Evolutionary conservation across 1,284 basidiomycete genomes (phyloP), one percentile per base, ranked within the genome.

Genomic region (Cerioporus squamosus): DNA sequence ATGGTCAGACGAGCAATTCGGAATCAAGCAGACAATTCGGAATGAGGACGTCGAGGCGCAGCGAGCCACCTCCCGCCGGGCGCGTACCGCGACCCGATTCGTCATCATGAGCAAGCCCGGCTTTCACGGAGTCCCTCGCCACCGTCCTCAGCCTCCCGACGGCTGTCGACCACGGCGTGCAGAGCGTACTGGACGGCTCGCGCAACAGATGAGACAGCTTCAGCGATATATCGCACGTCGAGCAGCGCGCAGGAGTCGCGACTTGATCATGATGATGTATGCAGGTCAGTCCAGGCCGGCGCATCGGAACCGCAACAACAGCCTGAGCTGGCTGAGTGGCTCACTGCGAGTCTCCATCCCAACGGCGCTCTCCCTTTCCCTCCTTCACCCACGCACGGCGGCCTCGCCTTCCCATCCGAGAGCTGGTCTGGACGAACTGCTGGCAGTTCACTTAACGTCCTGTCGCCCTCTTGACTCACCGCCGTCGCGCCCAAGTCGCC

Each of bases 381-480:
- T 50, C 29, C 39, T 50, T n/a, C n/a, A n/a, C 54, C 51, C 23
- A 12, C 48, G 29, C n/a, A n/a, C n/a, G n/a, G n/a, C 29, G 55
- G 53, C 20, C 57, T 23, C 38, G 39, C 45, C 38, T 42, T 38
- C 49, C n/a, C 48, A 40, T 22, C 20, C 59, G 46, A 53, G 59
- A 61, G 55, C 52, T 31, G 57, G 51, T 47, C 59, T 40, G 62
- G 62, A 61, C 62, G 59, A 61, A 61, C 62, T 64, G 62, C 63
- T 62, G 63, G 63, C 63, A 64, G 63, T 62, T 64, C 58, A 60
- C 47, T 57, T 44, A 46, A 51, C 57, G 62, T 59, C 63, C 63
- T 62, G 60, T 62, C 63, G 50, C 52, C 42, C 42, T 53, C 55
- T 56, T 61, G 53, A 44, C 46, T 48, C n/a, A 23, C 55, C 46